Evolutionary conservation across 805 yeast species (phyloP), one percentile per base, ranked within the genome.

Genomic region (Cyberlindnera sargentensis): DNA sequence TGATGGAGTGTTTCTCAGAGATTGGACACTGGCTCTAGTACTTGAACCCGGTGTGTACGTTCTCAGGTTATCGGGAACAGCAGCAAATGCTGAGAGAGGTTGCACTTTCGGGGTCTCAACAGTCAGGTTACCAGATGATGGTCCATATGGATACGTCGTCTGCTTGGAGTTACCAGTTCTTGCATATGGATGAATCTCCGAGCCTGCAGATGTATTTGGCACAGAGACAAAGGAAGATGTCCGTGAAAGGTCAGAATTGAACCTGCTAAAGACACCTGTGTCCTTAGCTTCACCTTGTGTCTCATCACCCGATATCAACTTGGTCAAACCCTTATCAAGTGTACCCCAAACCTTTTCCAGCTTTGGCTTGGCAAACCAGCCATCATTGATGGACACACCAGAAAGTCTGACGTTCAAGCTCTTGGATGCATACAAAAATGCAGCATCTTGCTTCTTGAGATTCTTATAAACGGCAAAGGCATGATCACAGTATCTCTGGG

Each of bases 271-370:
- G 0, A 80, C 78, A 8, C 83, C 84, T 26, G 30, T 27, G 5
- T 64, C 58, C 37, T 65, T 66, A 5, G 64, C 52, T 6, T 65
- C 62, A 0, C 65, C 53, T 27, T 70, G 68, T 3, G 41, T 46
- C 31, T 84, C 95, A 39, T 91, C 97, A 1, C 96, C 97, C 34
- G 95, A 82, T 45, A 91, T 89, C 61, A 82, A 80, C 59, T 80
- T 81, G 58, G 76, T 81, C 56, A 84, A 78, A 5, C 85, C 77
- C 58, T 87, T 87, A 60, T 87, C 95, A 37, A 87, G 63, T 36
- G 84, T 90, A 8, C 93, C 91, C 95, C 95, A 87, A 42, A 88
- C 82, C 57, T 78, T 83, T 52, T 89, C 95, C 41, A 87, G 68
- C 51, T 77, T 80, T 25, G 83, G 84, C 55, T 81, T 80, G 10